Conservation (phyloP, 2,329 filamentous ascomycete species). For the Colletotrichum acutatum region DNA sequence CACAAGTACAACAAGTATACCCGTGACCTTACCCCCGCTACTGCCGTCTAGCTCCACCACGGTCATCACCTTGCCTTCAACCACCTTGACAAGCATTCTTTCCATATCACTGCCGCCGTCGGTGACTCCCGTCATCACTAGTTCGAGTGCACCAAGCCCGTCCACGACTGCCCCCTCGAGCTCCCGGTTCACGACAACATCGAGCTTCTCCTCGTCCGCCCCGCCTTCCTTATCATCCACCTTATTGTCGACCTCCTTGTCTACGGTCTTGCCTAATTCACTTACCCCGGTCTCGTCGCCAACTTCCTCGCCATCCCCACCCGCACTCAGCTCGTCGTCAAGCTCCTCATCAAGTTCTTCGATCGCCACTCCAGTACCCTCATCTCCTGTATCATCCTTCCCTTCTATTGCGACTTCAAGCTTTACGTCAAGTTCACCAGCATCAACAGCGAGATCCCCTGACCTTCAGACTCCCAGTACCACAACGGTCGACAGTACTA, state of each 20-base stretch:
- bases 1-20: neutral
- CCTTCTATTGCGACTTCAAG: no score
- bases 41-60: neutral
- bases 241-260: no score
- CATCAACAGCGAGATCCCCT: no score
- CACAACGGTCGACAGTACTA: neutral
- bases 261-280: neutral
- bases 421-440: no score
- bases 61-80: neutral
- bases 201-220: neutral
- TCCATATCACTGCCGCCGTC: neutral
- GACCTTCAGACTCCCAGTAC: no score
- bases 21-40: neutral
- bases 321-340: neutral
- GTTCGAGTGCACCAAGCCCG: neutral
- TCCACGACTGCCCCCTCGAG: neutral
- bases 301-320: neutral
- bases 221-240: neutral
- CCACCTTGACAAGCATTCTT: neutral
- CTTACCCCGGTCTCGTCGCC: no score
- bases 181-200: neutral
- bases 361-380: no score
- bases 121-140: neutral
- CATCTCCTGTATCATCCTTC: no score
- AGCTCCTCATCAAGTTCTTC: no score